Percentiles rank a stretch among this genome's conserved stretches.
Evolutionary conservation across 345 rosid species (phyloP).

Genomic region (Populus nigra): DNA sequence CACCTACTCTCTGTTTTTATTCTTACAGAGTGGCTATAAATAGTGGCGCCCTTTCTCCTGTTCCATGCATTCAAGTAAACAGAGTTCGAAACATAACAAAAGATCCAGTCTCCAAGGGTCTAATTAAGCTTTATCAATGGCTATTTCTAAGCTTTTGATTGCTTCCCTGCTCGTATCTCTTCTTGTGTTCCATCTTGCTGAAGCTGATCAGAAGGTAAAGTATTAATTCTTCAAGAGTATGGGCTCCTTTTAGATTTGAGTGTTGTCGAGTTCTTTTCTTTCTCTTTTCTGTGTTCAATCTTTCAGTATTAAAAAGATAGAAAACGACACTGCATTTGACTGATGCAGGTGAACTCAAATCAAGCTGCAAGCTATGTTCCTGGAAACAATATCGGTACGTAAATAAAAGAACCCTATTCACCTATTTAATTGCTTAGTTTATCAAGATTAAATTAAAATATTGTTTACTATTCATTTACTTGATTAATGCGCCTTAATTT

Average conservation of each 20-base stretch:
- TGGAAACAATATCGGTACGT: neutral
- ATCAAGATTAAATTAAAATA: neutral
- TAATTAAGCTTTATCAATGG: constrained; percentile 26
- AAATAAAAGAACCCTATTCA: too few species aligned
- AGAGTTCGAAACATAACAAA: neutral
- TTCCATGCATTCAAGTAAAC: neutral
- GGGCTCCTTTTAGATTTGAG: neutral
- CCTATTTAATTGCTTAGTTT: too few species aligned
- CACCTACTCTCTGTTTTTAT: neutral
- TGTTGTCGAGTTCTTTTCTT: neutral
- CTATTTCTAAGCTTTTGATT: constrained; percentile 25
- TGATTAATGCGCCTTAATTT: neutral
- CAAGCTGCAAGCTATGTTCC: neutral
- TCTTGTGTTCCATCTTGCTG: neutral
- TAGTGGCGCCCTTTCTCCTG: neutral
- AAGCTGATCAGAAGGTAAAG: neutral
- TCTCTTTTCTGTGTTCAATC: neutral
- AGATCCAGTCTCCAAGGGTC: neutral
- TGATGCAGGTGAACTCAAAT: neutral
- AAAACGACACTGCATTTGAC: neutral
- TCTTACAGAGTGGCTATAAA: constrained; percentile 17
- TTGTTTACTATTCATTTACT: neutral
- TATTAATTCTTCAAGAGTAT: neutral
- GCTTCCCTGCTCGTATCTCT: neutral
- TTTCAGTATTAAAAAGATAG: neutral